Conservation (phyloP, 176 grass and related monocot species). For the Carex myosuroides region DNA sequence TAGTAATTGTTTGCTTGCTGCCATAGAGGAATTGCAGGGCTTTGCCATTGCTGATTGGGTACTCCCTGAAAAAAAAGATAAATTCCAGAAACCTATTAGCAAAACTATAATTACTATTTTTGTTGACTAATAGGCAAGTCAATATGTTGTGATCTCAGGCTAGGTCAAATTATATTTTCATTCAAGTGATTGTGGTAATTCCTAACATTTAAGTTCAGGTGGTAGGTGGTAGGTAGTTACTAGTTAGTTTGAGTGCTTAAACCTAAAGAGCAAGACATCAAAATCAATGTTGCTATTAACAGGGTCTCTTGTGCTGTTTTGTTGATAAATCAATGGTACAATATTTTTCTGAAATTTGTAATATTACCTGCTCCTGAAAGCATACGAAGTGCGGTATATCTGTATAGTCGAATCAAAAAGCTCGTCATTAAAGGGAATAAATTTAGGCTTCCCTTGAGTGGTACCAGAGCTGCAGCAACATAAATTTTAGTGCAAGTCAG, state of each 20-base stretch:
- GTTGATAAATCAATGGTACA: not conserved
- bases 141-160: not conserved
- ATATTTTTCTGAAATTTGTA: not conserved
- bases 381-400: constrained; percentile 70
- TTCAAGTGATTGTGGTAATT: not conserved
- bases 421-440: constrained; percentile 85
- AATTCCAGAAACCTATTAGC: not conserved
- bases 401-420: constrained; percentile 82
- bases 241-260: not conserved
- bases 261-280: not conserved
- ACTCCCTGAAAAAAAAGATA: constrained; percentile 45
- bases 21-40: constrained; percentile 84
- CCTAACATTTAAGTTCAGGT: not conserved
- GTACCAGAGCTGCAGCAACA: constrained; percentile 73
- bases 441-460: constrained; percentile 90
- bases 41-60: constrained; percentile 76
- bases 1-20: constrained; percentile 67
- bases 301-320: not conserved
- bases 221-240: not conserved
- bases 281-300: not conserved
- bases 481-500: constrained; percentile 11
- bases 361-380: constrained; percentile 78
- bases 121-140: not conserved
- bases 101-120: not conserved
- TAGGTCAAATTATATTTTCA: not conserved